phyloP scores from a whole-genome alignment of 805 yeast genomes.

The Schwanniomyces yamadae region DNA sequence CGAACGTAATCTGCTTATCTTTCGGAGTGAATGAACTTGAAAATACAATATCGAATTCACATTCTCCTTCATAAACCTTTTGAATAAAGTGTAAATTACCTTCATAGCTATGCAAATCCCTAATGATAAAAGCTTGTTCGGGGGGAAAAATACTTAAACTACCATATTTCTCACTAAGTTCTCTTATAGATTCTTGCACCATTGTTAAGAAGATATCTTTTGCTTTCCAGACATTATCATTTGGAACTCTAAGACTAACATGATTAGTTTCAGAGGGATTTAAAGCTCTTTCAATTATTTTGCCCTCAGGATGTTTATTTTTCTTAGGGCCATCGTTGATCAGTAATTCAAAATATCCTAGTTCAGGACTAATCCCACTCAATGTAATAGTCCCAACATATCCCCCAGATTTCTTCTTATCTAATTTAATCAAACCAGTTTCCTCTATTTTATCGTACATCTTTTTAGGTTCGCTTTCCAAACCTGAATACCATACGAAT shows the following conservation, averaged over 20 bases:
- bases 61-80: slow-evolving; percentile 67
- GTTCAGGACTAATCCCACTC: slow-evolving; percentile 52
- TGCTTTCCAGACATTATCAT: slow-evolving; percentile 73
- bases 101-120: slow-evolving; percentile 56
- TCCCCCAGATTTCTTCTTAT: slow-evolving; percentile 22
- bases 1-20: slow-evolving; percentile 36
- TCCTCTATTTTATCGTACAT: slow-evolving; percentile 10
- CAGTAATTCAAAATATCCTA: slow-evolving; percentile 62
- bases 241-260: slow-evolving; percentile 67
- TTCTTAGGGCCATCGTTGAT: slow-evolving; percentile 56
- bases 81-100: slow-evolving; percentile 84
- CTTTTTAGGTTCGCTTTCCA: slow-evolving; percentile 52
- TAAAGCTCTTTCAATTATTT: slow-evolving; percentile 31
- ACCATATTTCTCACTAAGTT: slow-evolving; percentile 31
- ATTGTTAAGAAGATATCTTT: slow-evolving; percentile 70
- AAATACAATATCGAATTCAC: slow-evolving; percentile 72
- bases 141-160: slow-evolving; percentile 38
- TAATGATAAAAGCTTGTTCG: slow-evolving; percentile 50
- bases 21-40: slow-evolving; percentile 44
- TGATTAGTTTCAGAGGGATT: slow-evolving; percentile 67
- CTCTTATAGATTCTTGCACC: slow-evolving; percentile 65
- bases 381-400: slow-evolving; percentile 40
- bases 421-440: slow-evolving; percentile 25
- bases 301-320: slow-evolving; percentile 42
- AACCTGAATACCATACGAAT: slow-evolving; percentile 73